These are phyloP conservation scores for Avena atlantica DNA, from an alignment of 176 grass and related monocot species.

Conservation along the genomic window DNA sequence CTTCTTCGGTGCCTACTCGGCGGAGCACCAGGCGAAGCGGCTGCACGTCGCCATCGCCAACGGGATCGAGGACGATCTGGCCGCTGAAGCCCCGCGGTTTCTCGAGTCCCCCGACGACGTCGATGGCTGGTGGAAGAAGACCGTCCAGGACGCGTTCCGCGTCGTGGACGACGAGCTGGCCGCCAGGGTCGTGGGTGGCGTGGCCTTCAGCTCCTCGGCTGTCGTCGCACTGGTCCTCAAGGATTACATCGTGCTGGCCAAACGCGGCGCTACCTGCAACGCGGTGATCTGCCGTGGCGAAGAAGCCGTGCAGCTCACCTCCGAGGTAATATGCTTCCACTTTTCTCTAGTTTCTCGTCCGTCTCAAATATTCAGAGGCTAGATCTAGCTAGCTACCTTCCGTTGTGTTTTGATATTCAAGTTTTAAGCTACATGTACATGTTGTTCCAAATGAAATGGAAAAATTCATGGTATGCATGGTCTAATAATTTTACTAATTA, in stretches of 20 bases:
- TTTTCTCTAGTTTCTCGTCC: not conserved
- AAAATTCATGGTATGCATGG: not conserved
- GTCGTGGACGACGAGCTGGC: not conserved
- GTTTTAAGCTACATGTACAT: not conserved
- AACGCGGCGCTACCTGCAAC: not conserved
- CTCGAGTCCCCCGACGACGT: not conserved
- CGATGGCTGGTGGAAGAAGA: not conserved
- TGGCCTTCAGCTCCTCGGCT: not conserved
- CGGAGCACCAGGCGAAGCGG: not conserved
- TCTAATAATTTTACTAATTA: not conserved
- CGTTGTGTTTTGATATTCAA: not conserved
- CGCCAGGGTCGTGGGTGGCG: not conserved
- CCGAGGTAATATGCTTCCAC: conserved; percentile 10
- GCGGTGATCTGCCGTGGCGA: conserved; percentile 14
- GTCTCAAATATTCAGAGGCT: not conserved
- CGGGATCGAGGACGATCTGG: not conserved
- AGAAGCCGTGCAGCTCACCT: not conserved
- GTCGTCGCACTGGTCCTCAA: not conserved
- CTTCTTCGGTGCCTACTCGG: not conserved
- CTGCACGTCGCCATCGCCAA: not conserved
- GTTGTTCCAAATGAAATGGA: not conserved
- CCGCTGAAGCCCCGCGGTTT: not conserved
- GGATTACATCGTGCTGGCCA: conserved; percentile 20
- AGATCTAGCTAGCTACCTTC: not conserved
- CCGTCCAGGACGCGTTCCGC: not conserved